Evolutionary conservation across 805 yeast genomes (phyloP).

Genomic region (Sugiyamaella boreocaroliniensis): DNA sequence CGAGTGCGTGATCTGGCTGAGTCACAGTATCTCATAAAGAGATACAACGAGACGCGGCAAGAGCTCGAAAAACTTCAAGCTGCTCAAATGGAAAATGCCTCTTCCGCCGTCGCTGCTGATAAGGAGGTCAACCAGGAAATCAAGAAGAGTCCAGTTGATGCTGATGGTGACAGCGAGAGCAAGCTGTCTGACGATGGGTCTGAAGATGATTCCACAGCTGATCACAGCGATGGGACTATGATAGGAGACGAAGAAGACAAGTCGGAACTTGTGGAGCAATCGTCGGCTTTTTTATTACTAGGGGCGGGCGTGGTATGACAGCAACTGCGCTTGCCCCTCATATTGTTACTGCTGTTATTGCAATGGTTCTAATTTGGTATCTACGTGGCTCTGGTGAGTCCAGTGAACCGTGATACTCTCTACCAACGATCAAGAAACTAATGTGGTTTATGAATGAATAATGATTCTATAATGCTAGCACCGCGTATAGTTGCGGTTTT

Average conservation of each 20-base stretch:
- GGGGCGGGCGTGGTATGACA: neutral
- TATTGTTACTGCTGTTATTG: neutral
- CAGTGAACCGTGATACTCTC: neutral
- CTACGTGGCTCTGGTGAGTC: neutral
- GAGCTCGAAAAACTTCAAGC: neutral
- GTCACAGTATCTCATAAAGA: constrained; percentile 16
- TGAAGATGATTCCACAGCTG: neutral
- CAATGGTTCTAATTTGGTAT: neutral
- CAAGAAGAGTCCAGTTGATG: too few species aligned
- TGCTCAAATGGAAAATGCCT: neutral
- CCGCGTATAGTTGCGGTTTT: too few species aligned
- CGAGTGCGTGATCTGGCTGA: constrained; percentile 15
- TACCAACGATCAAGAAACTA: neutral
- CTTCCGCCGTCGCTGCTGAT: too few species aligned
- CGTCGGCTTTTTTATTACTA: neutral
- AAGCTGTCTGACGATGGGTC: neutral
- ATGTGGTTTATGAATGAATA: neutral
- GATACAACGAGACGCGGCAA: constrained; percentile 12
- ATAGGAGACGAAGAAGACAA: too few species aligned
- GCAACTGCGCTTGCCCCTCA: neutral
- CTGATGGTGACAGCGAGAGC: neutral
- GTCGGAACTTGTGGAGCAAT: too few species aligned
- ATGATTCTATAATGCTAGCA: too few species aligned
- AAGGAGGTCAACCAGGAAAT: too few species aligned
- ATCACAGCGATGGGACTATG: neutral